These are phyloP conservation scores for Fagopyrum homotropicum DNA, from an alignment of 148 eudicot genomes.

Conservation along the genomic window DNA sequence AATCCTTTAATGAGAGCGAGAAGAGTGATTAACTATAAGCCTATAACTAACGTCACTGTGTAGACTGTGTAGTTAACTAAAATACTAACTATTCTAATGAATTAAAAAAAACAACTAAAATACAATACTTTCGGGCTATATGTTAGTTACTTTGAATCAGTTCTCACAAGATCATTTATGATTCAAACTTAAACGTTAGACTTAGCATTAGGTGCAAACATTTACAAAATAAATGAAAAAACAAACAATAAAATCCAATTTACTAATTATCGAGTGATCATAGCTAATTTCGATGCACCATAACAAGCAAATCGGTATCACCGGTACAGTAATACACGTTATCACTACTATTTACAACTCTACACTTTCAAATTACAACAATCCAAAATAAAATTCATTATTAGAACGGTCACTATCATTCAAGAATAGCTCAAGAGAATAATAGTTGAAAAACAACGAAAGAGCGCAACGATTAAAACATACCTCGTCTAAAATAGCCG, in stretches of 20 bases:
- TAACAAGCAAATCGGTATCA: not conserved
- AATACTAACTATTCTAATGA: not conserved
- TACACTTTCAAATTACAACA: conserved; percentile 2
- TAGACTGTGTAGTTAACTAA: not conserved
- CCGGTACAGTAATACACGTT: not conserved
- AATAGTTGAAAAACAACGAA: not conserved
- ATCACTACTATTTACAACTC: not conserved
- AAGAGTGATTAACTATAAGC: not conserved
- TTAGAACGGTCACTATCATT: not conserved
- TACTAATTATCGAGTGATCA: not conserved
- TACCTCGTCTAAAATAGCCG: conserved; percentile 8
- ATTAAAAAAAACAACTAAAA: conserved; percentile 7
- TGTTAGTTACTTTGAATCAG: not conserved
- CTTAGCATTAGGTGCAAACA: not conserved
- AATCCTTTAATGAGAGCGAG: conserved; percentile 21
- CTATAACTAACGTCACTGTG: not conserved
- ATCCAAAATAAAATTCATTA: not conserved
- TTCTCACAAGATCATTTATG: not conserved
- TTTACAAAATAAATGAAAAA: too few species aligned
- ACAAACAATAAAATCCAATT: not conserved
- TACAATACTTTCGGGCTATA: not conserved
- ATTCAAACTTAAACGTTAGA: not conserved
- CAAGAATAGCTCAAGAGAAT: not conserved
- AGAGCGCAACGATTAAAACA: not conserved
- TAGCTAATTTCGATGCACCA: not conserved